These are phyloP conservation scores for Yamadazyma triangularis DNA, from an alignment of 1,139 yeast genomes.

Conservation along the genomic window DNA sequence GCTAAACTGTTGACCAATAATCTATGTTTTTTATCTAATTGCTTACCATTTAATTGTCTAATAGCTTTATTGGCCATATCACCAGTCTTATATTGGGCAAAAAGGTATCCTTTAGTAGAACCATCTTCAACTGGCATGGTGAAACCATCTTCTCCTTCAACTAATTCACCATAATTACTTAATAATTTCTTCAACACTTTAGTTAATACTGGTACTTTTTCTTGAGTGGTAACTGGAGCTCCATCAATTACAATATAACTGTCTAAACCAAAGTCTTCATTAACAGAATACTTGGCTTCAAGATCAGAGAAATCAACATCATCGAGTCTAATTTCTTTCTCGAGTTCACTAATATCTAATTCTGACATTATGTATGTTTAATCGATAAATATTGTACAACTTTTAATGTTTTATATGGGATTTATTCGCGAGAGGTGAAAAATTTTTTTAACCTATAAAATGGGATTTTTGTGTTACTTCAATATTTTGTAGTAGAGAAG, in stretches of 20 bases:
- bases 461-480: neutral
- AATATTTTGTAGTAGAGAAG: too few species aligned
- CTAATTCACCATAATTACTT: slow-evolving; percentile 61
- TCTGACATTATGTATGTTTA: slow-evolving; percentile 22
- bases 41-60: slow-evolving; percentile 77
- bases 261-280: slow-evolving; percentile 61
- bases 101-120: slow-evolving; percentile 81
- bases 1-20: slow-evolving; percentile 76
- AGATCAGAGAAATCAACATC: slow-evolving; percentile 86
- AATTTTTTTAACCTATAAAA: neutral
- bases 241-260: slow-evolving; percentile 88
- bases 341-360: slow-evolving; percentile 29
- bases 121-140: slow-evolving; percentile 81
- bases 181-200: slow-evolving; percentile 84
- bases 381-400: too few species aligned
- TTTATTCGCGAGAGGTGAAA: neutral
- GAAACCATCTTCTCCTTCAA: slow-evolving; percentile 64
- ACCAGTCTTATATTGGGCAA: slow-evolving; percentile 72
- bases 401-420: too few species aligned
- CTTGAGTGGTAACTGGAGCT: slow-evolving; percentile 90
- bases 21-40: slow-evolving; percentile 90
- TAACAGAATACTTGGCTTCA: slow-evolving; percentile 69
- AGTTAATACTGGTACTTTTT: slow-evolving; percentile 77
- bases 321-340: slow-evolving; percentile 42
- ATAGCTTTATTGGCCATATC: slow-evolving; percentile 77